A percentile compares a stretch with the other conserved stretches of the same genome.
phyloP scores from a whole-genome alignment of 768 basidiomycete species.

The Crassisporium funariophilum region DNA sequence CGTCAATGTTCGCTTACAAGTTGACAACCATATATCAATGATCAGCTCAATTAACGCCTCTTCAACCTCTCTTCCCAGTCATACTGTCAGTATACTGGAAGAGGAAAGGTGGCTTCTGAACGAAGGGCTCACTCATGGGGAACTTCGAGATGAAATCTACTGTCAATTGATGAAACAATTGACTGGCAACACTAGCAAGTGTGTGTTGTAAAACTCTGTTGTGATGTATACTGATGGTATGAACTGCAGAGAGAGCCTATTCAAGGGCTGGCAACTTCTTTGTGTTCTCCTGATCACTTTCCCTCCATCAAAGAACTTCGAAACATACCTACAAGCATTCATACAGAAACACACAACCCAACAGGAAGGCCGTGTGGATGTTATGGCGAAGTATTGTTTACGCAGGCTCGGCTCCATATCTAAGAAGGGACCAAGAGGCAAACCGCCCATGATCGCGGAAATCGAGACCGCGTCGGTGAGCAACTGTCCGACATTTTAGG shows the following conservation, averaged over 20 bases:
- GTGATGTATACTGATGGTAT: conserved; percentile 7
- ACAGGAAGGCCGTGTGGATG: conserved; percentile 76
- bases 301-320: conserved; percentile 92
- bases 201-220: conserved; percentile 30
- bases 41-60: conserved; percentile 47
- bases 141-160: conserved; percentile 91
- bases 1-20: conserved; percentile 48
- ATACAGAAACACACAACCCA: conserved; percentile 68
- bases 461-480: conserved; percentile 89
- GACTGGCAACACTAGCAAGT: conserved; percentile 79
- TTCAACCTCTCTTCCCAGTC: conserved; percentile 44
- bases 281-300: conserved; percentile 92
- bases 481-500: too few species aligned
- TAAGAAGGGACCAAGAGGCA: conserved; percentile 85
- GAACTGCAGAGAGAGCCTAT: conserved; percentile 67
- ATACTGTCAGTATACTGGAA: conserved; percentile 56
- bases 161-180: conserved; percentile 94
- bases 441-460: conserved; percentile 78
- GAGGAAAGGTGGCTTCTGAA: conserved; percentile 87
- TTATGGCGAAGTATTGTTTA: conserved; percentile 92
- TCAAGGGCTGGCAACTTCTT: conserved; percentile 92
- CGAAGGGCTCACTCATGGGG: conserved; percentile 77
- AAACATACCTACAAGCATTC: conserved; percentile 80
- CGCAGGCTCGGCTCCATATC: conserved; percentile 74
- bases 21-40: conserved; percentile 47